Conservation (phyloP, 2,329 filamentous ascomycete species). For the Talaromyces albobiverticillius region DNA sequence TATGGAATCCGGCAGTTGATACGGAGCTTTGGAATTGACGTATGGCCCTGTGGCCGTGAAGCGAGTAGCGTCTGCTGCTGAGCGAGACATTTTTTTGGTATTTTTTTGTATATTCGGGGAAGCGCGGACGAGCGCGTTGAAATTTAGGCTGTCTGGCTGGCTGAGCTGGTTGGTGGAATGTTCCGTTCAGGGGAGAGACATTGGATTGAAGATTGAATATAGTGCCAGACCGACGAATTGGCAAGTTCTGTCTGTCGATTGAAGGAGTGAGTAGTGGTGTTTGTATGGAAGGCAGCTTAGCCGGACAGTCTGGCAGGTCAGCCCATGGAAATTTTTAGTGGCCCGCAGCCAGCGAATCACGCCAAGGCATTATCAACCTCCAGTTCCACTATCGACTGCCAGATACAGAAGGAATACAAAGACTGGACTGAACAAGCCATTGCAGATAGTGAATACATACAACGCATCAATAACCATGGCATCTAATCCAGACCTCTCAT, state of each 20-base stretch:
- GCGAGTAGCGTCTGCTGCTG: slow-evolving; percentile 48
- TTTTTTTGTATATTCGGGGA: neutral
- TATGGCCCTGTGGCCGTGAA: slow-evolving; percentile 52
- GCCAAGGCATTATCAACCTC: neutral
- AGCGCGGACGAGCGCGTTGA: neutral
- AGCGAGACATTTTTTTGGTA: slow-evolving; percentile 40
- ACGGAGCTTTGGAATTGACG: slow-evolving; percentile 42
- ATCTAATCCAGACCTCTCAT: slow-evolving; percentile 35
- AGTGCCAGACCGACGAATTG: neutral
- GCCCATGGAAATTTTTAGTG: slow-evolving; percentile 10
- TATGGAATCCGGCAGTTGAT: slow-evolving; percentile 26
- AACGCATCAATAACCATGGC: neutral
- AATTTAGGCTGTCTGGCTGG: too few relatives aligned
- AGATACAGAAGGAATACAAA: too few relatives aligned
- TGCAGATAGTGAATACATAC: neutral
- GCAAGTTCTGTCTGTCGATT: too few relatives aligned
- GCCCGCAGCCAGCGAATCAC: neutral
- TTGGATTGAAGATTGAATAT: neutral
- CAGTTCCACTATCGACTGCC: neutral
- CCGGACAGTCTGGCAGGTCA: too few relatives aligned
- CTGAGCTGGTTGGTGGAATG: neutral
- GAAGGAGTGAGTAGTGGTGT: neutral
- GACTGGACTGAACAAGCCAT: too few relatives aligned
- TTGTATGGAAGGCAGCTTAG: neutral
- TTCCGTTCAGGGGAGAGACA: neutral